phyloP scores from a whole-genome alignment of 208 protist genomes.

The Leishmania aethiopica region DNA sequence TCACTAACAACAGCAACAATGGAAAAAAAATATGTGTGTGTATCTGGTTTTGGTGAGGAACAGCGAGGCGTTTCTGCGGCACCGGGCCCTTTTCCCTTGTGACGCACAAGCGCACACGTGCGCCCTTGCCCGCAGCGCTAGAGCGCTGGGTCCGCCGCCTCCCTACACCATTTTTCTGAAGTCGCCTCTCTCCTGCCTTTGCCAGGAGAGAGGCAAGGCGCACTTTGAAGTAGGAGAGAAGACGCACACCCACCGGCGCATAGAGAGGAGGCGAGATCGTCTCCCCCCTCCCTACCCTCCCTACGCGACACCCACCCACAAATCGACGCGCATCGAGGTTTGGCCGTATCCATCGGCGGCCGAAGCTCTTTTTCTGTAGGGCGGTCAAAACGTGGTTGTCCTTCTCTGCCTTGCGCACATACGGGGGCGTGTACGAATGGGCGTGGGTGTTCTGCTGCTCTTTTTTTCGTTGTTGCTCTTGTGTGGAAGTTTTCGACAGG shows the following conservation, averaged over 20 bases:
- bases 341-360: background rate
- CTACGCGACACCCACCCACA: background rate
- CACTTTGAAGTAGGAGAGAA: background rate
- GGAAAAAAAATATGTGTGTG: background rate
- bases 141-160: no score
- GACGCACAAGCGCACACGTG: no score
- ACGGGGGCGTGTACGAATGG: background rate
- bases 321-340: background rate
- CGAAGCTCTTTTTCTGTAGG: background rate
- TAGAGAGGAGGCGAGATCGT: background rate
- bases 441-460: background rate
- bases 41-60: background rate
- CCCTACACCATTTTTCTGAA: no score
- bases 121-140: no score
- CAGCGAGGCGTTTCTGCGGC: background rate
- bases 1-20: background rate
- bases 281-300: no score
- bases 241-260: background rate
- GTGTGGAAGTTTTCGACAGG: background rate
- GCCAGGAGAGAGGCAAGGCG: background rate
- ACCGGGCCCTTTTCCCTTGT: background rate
- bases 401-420: background rate
- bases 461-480: background rate
- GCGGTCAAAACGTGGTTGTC: background rate
- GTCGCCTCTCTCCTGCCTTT: background rate